Percentiles rank a stretch among this genome's conserved stretches.
These are phyloP conservation scores for Aotearoamyces nothofagi DNA, from an alignment of 2,329 filamentous ascomycete genomes.

Conservation along the genomic window DNA sequence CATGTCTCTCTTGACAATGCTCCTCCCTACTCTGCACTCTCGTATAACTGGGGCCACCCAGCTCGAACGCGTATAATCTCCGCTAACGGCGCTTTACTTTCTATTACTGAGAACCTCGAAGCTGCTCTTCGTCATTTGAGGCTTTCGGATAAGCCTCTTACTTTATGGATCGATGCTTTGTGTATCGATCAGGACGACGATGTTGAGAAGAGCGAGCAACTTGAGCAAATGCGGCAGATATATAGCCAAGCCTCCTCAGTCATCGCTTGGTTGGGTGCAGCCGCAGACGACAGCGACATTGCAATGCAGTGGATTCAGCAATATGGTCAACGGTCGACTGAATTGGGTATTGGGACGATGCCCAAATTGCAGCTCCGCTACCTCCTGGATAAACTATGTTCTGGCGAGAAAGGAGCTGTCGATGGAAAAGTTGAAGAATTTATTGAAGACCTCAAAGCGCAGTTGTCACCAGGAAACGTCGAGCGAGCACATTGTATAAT, in stretches of 20 bases:
- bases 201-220: slow-evolving; percentile 12
- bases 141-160: slow-evolving; percentile 3
- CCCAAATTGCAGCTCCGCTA: slow-evolving; percentile 4
- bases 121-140: slow-evolving; percentile 7
- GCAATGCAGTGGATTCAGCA: slow-evolving; percentile 6
- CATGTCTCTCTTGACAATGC: slow-evolving; percentile 1
- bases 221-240: slow-evolving; percentile 16
- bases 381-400: slow-evolving; percentile 3
- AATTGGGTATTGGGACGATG: slow-evolving; percentile 4
- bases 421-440: slow-evolving; percentile 4
- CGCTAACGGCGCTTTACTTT: slow-evolving; percentile 3
- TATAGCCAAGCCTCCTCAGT: slow-evolving; percentile 12
- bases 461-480: slow-evolving; percentile 5
- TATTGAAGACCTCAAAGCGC: slow-evolving; percentile 3
- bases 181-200: slow-evolving; percentile 16
- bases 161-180: slow-evolving; percentile 17
- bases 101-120: slow-evolving; percentile 6
- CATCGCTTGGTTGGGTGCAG: slow-evolving; percentile 16
- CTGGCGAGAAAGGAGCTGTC: not conserved
- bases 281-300: slow-evolving; percentile 4
- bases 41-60: slow-evolving; percentile 2
- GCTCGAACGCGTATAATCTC: not conserved
- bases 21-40: slow-evolving; percentile 1
- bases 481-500: slow-evolving; percentile 4
- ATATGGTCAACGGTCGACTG: slow-evolving; percentile 3